A percentile compares a stretch with the other conserved stretches of the same genome.
phyloP scores from a whole-genome alignment of 1,139 yeast genomes.

The Blastobotrys buckinghamii region DNA sequence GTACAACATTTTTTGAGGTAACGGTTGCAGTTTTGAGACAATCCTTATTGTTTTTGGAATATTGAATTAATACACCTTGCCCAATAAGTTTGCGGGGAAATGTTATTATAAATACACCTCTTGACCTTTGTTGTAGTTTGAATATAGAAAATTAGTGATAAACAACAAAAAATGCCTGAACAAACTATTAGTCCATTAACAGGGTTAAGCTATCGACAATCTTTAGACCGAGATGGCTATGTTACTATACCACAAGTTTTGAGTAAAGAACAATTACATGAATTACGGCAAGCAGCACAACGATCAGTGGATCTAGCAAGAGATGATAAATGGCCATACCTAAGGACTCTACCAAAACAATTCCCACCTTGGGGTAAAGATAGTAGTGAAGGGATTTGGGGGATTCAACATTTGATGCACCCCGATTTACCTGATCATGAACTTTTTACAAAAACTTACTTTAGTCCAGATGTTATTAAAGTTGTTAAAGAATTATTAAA shows the following conservation, averaged over 20 bases:
- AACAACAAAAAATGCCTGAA: not conserved
- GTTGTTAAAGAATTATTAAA: constrained; percentile 23
- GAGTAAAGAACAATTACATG: constrained; percentile 38
- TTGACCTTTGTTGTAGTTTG: too few relatives aligned
- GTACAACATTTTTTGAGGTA: too few relatives aligned
- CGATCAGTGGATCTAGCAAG: constrained; percentile 43
- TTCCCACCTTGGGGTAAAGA: constrained; percentile 59
- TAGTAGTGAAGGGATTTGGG: constrained; percentile 54
- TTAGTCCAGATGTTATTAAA: constrained; percentile 9
- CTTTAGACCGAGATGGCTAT: constrained; percentile 35
- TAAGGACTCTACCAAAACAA: constrained; percentile 47
- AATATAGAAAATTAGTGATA: too few relatives aligned
- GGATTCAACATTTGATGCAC: constrained; percentile 46
- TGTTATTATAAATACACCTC: too few relatives aligned
- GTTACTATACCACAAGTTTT: constrained; percentile 41
- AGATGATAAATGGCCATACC: constrained; percentile 48
- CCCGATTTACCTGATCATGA: constrained; percentile 41
- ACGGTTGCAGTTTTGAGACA: too few relatives aligned
- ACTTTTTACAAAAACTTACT: constrained; percentile 12
- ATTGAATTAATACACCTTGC: too few relatives aligned
- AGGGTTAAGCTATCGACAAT: constrained; percentile 8
- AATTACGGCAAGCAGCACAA: constrained; percentile 39
- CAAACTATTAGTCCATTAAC: constrained; percentile 5
- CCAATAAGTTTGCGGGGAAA: too few relatives aligned
- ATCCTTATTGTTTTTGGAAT: too few relatives aligned